Conservation (phyloP, 176 grass and related monocot species). For the Raddia guianensis region DNA sequence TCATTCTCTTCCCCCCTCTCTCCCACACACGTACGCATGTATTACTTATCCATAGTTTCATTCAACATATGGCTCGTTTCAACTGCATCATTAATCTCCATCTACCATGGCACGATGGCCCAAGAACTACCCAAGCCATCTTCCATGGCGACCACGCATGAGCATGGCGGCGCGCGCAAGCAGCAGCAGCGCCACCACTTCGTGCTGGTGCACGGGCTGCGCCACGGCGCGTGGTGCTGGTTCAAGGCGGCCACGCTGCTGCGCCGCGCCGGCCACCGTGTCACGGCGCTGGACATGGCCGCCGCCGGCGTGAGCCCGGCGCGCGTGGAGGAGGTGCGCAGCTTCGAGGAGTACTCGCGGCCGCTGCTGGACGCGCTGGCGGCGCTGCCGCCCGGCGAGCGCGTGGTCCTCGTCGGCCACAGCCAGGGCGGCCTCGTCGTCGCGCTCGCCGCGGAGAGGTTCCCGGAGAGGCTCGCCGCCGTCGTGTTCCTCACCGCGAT, state of each 20-base stretch:
- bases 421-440: constrained; percentile 26
- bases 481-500: constrained; percentile 37
- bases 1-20: no score
- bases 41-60: no score
- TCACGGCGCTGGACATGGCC: constrained; percentile 45
- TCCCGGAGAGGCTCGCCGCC: constrained; percentile 26
- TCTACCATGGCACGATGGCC: no score
- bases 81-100: no score
- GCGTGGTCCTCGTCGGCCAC: constrained; percentile 48
- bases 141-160: no score
- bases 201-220: constrained; percentile 51
- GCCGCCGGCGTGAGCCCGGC: constrained; percentile 36
- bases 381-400: not conserved
- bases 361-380: constrained; percentile 35
- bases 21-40: no score
- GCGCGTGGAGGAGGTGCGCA: constrained; percentile 37
- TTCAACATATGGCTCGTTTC: no score
- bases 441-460: constrained; percentile 43
- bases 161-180: no score
- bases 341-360: constrained; percentile 41
- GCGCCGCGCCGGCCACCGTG: constrained; percentile 12
- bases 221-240: constrained; percentile 64
- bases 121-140: no score
- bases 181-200: constrained; percentile 19
- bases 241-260: constrained; percentile 30